phyloP scores from a whole-genome alignment of 768 basidiomycete genomes.

The Lactarius indigo region DNA sequence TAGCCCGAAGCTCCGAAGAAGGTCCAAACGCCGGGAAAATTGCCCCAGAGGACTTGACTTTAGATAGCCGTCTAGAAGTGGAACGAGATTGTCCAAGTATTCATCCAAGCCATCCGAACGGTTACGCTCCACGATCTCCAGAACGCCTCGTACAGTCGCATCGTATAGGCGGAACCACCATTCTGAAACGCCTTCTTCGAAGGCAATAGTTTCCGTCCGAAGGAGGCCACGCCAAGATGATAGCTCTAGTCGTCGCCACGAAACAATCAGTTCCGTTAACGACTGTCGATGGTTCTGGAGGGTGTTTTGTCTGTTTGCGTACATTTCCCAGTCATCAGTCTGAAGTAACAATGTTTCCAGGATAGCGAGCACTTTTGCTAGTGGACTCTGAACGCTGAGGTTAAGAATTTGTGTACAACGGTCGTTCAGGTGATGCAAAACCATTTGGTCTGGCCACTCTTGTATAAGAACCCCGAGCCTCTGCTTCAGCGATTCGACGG shows the following conservation, averaged over 20 bases:
- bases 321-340: conserved; percentile 95
- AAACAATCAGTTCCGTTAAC: conserved; percentile 70
- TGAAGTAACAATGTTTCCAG: conserved; percentile 83
- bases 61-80: conserved; percentile 80
- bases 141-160: conserved; percentile 59
- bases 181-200: conserved; percentile 46
- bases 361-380: conserved; percentile 78
- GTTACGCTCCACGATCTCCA: conserved; percentile 45
- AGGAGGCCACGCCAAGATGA: conserved; percentile 82
- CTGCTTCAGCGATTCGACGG: conserved; percentile 48
- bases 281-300: conserved; percentile 63
- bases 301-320: conserved; percentile 87
- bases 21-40: conserved; percentile 60
- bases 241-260: conserved; percentile 88
- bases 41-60: conserved; percentile 78
- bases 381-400: conserved; percentile 60
- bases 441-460: conserved; percentile 98
- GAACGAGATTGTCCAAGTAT: conserved; percentile 66
- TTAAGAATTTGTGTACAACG: conserved; percentile 65
- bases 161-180: conserved; percentile 96
- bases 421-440: conserved; percentile 76
- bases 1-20: conserved; percentile 64
- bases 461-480: conserved; percentile 56
- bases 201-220: conserved; percentile 56
- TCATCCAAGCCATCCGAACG: conserved; percentile 35